Conservation (phyloP, 169 alveolate species). For the Blepharisma undulans region DNA sequence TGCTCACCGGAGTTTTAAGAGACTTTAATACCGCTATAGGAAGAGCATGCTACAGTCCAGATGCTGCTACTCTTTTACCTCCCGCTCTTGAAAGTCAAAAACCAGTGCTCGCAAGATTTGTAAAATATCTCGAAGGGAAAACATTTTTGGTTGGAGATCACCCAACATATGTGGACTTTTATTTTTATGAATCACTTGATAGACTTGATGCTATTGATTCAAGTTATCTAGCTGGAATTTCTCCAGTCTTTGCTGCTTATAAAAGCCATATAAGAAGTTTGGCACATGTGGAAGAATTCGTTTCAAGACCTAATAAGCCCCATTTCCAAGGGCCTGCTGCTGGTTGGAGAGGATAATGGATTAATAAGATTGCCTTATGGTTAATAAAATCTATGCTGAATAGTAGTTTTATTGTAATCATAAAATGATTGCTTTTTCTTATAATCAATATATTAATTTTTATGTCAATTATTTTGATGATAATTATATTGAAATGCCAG, state of each 20-base stretch:
- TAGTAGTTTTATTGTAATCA: too few relatives aligned
- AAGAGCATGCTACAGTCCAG: background rate
- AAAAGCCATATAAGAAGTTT: background rate
- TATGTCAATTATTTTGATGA: too few relatives aligned
- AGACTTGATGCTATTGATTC: background rate
- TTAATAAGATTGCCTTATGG: background rate
- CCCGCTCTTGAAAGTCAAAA: background rate
- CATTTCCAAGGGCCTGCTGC: background rate
- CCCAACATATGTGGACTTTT: slow-evolving; percentile 22
- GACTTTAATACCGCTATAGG: background rate
- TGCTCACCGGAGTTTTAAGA: background rate
- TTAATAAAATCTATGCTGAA: too few relatives aligned
- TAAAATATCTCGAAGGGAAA: background rate
- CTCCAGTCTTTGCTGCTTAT: background rate
- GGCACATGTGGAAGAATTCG: background rate
- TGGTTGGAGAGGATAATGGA: background rate
- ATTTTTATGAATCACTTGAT: background rate
- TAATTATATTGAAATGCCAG: too few relatives aligned
- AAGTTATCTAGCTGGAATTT: background rate
- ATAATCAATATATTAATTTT: too few relatives aligned
- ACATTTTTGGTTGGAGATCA: slow-evolving; percentile 19
- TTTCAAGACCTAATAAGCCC: background rate
- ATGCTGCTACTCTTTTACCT: background rate
- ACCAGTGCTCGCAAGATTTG: background rate
- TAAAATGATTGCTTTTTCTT: too few relatives aligned